Evolutionary conservation across 176 grass and related monocot species (phyloP).

Genomic region (Musa schizocarpa): DNA sequence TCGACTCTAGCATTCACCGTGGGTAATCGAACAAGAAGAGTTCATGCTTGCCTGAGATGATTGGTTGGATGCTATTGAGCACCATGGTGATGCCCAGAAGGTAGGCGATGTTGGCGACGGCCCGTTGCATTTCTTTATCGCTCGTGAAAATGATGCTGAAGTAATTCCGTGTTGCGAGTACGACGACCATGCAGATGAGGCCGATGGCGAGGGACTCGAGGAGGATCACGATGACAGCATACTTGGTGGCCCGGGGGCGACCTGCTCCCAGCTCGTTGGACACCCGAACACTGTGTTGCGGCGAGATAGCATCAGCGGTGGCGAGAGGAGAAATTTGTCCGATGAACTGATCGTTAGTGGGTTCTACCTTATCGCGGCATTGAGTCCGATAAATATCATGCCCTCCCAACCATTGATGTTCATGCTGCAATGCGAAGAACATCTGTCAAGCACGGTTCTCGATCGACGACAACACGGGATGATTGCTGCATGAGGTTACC

Average conservation of each 20-base stretch:
- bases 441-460: neutral
- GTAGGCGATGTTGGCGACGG: conserved; percentile 35
- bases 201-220: conserved; percentile 32
- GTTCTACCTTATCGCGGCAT: conserved; percentile 40
- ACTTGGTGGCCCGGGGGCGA: conserved; percentile 27
- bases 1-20: neutral
- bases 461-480: no score
- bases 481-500: neutral
- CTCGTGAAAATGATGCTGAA: conserved; percentile 32
- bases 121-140: conserved; percentile 13
- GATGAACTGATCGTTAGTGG: no score
- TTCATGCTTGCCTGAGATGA: conserved; percentile 30
- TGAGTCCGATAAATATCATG: conserved; percentile 56
- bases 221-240: conserved; percentile 36
- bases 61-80: conserved; percentile 56
- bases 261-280: conserved; percentile 47
- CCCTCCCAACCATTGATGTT: conserved; percentile 54
- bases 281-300: conserved; percentile 27
- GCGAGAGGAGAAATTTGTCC: no score
- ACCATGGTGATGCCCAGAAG: conserved; percentile 49
- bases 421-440: conserved; percentile 28
- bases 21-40: neutral
- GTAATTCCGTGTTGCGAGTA: conserved; percentile 19
- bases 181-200: conserved; percentile 29
- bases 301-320: neutral